Evolutionary conservation across 1,284 basidiomycete genomes (phyloP).

Genomic region (Moesziomyces sp.): DNA sequence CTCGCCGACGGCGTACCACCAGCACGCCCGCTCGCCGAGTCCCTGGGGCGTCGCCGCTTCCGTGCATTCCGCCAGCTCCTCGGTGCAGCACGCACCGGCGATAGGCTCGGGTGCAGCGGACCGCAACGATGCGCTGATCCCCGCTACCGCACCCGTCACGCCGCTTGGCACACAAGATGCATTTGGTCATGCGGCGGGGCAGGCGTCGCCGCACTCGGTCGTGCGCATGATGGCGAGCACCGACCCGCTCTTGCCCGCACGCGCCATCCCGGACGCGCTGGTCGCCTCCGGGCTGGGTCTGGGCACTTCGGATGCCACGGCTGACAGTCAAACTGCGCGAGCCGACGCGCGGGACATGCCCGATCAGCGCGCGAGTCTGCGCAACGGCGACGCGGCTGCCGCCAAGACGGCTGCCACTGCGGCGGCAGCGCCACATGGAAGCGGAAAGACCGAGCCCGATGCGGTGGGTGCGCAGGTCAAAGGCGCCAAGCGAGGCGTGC

Average conservation of each 20-base stretch:
- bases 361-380: too few species aligned
- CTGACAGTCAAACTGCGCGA: not conserved
- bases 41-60: slow-evolving; percentile 24
- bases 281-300: not conserved
- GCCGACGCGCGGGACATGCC: too few species aligned
- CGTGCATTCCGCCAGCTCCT: slow-evolving; percentile 3
- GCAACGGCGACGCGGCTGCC: too few species aligned
- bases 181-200: slow-evolving; percentile 10
- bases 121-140: not conserved
- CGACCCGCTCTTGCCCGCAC: slow-evolving; percentile 28
- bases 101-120: not conserved
- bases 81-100: slow-evolving; percentile 1
- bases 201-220: slow-evolving; percentile 28
- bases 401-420: too few species aligned
- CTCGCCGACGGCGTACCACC: slow-evolving; percentile 5
- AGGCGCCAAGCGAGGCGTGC: slow-evolving; percentile 18
- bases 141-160: not conserved
- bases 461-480: not conserved
- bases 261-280: slow-evolving; percentile 7
- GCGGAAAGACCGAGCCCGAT: too few species aligned
- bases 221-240: slow-evolving; percentile 42
- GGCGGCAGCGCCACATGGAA: too few species aligned
- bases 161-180: slow-evolving; percentile 20
- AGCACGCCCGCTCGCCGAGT: slow-evolving; percentile 15
- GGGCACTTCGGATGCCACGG: not conserved